Evolutionary conservation across 768 basidiomycete genomes (phyloP).

Genomic region (Pleurotus eryngii): DNA sequence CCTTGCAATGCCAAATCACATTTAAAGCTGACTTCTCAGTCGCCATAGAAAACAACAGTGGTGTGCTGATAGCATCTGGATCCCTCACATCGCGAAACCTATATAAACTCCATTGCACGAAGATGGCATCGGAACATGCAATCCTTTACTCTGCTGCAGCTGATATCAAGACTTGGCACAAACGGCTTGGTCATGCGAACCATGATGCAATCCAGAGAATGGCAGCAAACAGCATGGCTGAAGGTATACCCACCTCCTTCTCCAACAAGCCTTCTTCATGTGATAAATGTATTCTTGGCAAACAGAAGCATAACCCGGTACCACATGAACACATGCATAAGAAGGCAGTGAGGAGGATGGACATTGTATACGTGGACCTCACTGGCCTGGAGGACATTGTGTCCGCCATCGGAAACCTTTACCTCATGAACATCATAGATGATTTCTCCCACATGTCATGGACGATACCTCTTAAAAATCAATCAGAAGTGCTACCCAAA

Average conservation of each 20-base stretch:
- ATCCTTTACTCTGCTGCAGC: background rate
- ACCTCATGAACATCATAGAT: conserved; percentile 33
- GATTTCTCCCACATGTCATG: conserved; percentile 26
- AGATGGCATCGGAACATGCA: conserved; percentile 2
- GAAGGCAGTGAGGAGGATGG: conserved; percentile 6
- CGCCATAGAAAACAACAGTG: background rate
- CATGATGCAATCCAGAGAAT: conserved; percentile 9
- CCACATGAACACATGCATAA: conserved; percentile 7
- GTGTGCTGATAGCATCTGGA: conserved; percentile 8
- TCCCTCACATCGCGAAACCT: conserved; percentile 4
- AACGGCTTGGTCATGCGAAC: conserved; percentile 15
- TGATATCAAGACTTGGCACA: conserved; percentile 15
- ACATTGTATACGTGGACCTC: conserved; percentile 12
- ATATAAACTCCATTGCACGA: conserved; percentile 2
- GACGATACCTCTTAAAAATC: conserved; percentile 28
- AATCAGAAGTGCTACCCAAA: conserved; percentile 17
- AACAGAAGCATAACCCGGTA: conserved; percentile 12
- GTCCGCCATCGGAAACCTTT: conserved; percentile 18
- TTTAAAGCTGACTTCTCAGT: conserved; percentile 6
- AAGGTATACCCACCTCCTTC: conserved; percentile 16
- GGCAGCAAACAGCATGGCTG: conserved; percentile 1
- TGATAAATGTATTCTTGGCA: conserved; percentile 14
- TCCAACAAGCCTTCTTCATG: conserved; percentile 11
- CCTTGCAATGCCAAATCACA: background rate
- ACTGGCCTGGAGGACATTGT: conserved; percentile 12